A percentile compares a stretch with the other conserved stretches of the same genome.
Evolutionary conservation across 768 basidiomycete genomes (phyloP).

Genomic region (Boletales sp.): DNA sequence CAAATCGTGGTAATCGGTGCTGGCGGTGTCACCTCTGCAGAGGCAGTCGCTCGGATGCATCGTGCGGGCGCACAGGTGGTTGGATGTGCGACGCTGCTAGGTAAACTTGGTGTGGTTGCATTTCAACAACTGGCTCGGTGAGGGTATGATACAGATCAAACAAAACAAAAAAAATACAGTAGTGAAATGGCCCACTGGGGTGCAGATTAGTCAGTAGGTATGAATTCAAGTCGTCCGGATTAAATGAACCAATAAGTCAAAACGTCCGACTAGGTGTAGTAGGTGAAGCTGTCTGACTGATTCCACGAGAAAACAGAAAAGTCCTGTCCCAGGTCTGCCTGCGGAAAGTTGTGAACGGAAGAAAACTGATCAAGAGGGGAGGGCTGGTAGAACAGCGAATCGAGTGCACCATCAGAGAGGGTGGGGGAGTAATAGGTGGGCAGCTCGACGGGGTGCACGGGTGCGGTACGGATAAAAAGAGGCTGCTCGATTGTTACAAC

Average conservation of each 20-base stretch:
- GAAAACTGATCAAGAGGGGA: neutral
- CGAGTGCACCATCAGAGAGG: neutral
- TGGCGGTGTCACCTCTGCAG: slow-evolving; percentile 71
- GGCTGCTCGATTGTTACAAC: slow-evolving; percentile 8
- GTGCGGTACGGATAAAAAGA: no score
- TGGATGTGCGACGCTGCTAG: slow-evolving; percentile 56
- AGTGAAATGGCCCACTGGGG: neutral
- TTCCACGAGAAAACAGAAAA: slow-evolving; percentile 22
- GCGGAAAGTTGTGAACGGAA: no score
- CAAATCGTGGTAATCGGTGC: slow-evolving; percentile 67
- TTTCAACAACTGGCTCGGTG: slow-evolving; percentile 41
- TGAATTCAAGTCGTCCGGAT: neutral
- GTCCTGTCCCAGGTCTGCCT: slow-evolving; percentile 12
- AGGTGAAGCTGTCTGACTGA: slow-evolving; percentile 19
- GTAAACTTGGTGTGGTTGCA: slow-evolving; percentile 50
- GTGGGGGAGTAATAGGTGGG: neutral
- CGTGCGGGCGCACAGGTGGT: slow-evolving; percentile 71
- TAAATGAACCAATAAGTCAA: slow-evolving; percentile 30
- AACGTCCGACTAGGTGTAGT: slow-evolving; percentile 13
- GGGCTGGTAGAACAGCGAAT: slow-evolving; percentile 5
- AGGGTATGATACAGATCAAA: no score
- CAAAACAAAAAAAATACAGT: slow-evolving; percentile 16
- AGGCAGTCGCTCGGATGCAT: slow-evolving; percentile 64
- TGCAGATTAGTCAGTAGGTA: slow-evolving; percentile 15
- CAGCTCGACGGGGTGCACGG: neutral